Base-by-base conservation (phyloP, 2,329 filamentous ascomycete species). In the Elsinoe australis region DNA sequence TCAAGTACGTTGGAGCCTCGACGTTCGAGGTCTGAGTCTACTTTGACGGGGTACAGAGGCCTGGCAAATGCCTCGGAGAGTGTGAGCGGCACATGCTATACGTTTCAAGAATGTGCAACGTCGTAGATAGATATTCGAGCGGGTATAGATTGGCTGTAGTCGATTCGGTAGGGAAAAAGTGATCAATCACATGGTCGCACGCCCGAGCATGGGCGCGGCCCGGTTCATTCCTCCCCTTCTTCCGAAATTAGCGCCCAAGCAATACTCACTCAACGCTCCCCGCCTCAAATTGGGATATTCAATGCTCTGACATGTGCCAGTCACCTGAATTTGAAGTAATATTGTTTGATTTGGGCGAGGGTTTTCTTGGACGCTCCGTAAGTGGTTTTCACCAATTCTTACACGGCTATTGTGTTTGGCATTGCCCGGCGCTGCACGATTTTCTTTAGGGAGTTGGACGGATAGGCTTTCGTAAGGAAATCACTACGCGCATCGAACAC, bases 41-140 rank as follows among this genome's bases (percentile, higher is more conserved):
- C 26, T 32, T 18, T 10, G 24, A 5, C 21, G n/a, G 10, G 8
- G 17, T 44, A 24, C n/a, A 24, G 17, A 32, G 24, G 14, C 17
- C 39, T 31, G 39, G 28, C 28, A 24, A 14, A 29, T 44, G 39
- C 39, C 39, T 44, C 39, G 39, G 39, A 44, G 12, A 29, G 14
- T 32, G 39, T 44, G 22, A 28, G 22, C 39, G 39, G 39, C 39
- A 44, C 39, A 44, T 44, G 39, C 39, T 44, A 32, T 44, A 15
- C 39, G 39, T 44, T 44, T 29, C 24, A 44, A 32, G 28, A 32
- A 41, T 21, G 39, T 32, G 39, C 39, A 44, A 36, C 24, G 21
- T 24, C 31, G 26, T 28, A 44, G 39, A 28, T 44, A 29, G 39
- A 31, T 44, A 44, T 44, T 15, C 18, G 14, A n/a, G 15, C 24